Evolutionary conservation across 1,139 yeast genomes (phyloP).

Genomic region (Protomyces lactucae-debilis): DNA sequence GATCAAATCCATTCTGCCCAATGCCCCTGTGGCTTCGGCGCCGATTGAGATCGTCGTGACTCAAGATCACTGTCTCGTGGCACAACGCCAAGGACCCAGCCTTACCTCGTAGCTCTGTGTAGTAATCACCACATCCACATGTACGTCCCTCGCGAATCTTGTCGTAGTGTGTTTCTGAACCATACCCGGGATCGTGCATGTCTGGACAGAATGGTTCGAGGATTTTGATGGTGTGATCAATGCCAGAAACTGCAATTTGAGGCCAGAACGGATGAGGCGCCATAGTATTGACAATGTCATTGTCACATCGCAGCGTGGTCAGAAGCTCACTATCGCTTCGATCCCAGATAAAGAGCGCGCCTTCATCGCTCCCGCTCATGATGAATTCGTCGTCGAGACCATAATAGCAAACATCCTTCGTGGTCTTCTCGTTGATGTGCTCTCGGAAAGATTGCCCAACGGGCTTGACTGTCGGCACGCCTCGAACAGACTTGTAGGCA

Average conservation of each 20-base stretch:
- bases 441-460: neutral
- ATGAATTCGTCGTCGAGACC: conserved; percentile 33
- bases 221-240: conserved; percentile 27
- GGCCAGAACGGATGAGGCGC: conserved; percentile 32
- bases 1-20: too few species aligned
- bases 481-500: too few species aligned
- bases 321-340: conserved; percentile 26
- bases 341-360: conserved; percentile 31
- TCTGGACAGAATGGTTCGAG: conserved; percentile 6
- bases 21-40: too few species aligned
- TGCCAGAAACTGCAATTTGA: conserved; percentile 33
- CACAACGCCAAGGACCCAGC: too few species aligned
- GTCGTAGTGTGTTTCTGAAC: neutral
- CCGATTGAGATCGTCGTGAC: too few species aligned
- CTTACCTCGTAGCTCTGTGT: too few species aligned
- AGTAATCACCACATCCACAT: too few species aligned
- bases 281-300: conserved; percentile 31
- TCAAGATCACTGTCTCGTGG: too few species aligned
- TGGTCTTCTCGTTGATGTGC: conserved; percentile 18
- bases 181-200: neutral
- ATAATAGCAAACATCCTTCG: conserved; percentile 32
- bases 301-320: conserved; percentile 31
- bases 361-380: conserved; percentile 33
- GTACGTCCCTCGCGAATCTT: neutral
- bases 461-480: too few species aligned